Conservation (phyloP, 129 eudicot genomes). For the Artemisia tridentata region DNA sequence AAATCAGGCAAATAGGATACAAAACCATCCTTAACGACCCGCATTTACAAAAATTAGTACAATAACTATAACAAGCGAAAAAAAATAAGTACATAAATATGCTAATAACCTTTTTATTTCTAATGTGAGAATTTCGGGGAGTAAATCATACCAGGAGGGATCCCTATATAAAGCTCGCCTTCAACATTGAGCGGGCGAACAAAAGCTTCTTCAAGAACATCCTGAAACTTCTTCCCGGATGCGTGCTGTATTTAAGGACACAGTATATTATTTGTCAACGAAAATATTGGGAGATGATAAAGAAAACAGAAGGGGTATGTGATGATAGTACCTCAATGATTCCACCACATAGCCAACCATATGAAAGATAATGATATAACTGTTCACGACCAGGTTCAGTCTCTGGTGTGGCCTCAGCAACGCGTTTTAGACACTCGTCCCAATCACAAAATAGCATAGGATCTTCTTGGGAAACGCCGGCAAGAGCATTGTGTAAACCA, state of each 20-base stretch:
- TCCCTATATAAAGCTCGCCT: conserved; percentile 95
- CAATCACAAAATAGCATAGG: conserved; percentile 70
- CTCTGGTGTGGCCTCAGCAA: conserved; percentile 59
- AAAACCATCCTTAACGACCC: background rate
- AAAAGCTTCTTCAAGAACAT: conserved; percentile 88
- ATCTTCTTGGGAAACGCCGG: conserved; percentile 51
- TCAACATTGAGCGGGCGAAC: conserved; percentile 73
- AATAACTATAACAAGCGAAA: too few species aligned
- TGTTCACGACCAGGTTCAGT: conserved; percentile 82
- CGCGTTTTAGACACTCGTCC: conserved; percentile 70
- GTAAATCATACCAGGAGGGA: conserved; percentile 72
- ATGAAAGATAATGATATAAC: conserved; percentile 84
- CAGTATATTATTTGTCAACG: background rate
- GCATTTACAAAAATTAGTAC: too few species aligned
- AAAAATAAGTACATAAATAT: background rate
- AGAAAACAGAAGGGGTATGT: background rate
- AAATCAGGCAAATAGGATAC: too few species aligned
- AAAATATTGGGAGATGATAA: background rate
- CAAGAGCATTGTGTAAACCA: conserved; percentile 85
- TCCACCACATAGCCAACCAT: conserved; percentile 96
- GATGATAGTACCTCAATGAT: conserved; percentile 69
- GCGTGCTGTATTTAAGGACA: conserved; percentile 55
- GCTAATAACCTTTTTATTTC: too few species aligned
- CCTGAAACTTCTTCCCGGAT: conserved; percentile 82
- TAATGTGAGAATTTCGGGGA: background rate